These are phyloP conservation scores for Penicillium capsulatum DNA, from an alignment of 2,329 filamentous ascomycete species.

Conservation along the genomic window DNA sequence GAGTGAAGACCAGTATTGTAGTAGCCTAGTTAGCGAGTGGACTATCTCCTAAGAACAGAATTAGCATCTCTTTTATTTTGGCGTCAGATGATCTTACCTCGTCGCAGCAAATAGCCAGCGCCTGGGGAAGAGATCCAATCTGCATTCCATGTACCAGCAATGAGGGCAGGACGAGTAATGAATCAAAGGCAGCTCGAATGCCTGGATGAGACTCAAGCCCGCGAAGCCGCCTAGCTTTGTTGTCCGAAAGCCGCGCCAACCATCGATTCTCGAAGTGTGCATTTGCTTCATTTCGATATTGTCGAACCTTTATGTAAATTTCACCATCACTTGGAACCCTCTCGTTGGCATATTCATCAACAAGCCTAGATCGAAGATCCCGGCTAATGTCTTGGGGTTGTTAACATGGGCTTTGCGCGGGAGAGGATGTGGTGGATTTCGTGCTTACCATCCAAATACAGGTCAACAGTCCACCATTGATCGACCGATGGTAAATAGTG, in stretches of 20 bases:
- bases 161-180: conserved; percentile 2
- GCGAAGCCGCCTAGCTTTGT: conserved; percentile 14
- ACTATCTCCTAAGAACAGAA: conserved; percentile 5
- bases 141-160: conserved; percentile 6
- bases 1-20: conserved; percentile 5
- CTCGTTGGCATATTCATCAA: conserved; percentile 22
- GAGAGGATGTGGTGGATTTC: conserved; percentile 5
- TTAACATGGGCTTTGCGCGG: conserved; percentile 4
- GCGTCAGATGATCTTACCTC: conserved; percentile 3
- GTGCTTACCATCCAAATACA: conserved; percentile 26
- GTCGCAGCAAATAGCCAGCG: conserved; percentile 6
- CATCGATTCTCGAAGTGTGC: conserved; percentile 14
- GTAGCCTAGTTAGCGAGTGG: conserved; percentile 3
- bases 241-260: conserved; percentile 13
- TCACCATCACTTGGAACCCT: conserved; percentile 18
- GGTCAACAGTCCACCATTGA: conserved; percentile 29
- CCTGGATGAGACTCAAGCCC: conserved; percentile 7
- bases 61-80: background rate
- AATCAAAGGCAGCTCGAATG: conserved; percentile 9
- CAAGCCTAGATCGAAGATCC: conserved; percentile 5
- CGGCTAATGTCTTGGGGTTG: conserved; percentile 15
- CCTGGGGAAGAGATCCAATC: conserved; percentile 3
- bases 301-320: conserved; percentile 21
- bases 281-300: conserved; percentile 22
- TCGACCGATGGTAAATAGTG: conserved; percentile 19